Evolutionary conservation across 2,329 filamentous ascomycete genomes (phyloP).

Genomic region (Sporothrix pseudoabietina): DNA sequence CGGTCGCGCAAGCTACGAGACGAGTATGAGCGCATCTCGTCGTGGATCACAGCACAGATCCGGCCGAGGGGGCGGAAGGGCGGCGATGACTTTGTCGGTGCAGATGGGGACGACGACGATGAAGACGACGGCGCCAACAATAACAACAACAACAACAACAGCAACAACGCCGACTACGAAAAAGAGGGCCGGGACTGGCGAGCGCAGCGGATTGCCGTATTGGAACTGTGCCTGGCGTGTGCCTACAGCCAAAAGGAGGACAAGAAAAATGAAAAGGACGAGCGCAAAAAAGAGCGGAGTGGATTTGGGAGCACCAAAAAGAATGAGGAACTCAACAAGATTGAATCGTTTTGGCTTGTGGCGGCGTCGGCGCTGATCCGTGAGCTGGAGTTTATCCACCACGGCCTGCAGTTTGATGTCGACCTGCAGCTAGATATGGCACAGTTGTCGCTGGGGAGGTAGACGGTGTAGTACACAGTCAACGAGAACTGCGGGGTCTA

Average conservation of each 20-base stretch:
- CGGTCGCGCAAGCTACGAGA: slow-evolving; percentile 55
- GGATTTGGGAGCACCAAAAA: not conserved
- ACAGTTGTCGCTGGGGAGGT: slow-evolving; percentile 2
- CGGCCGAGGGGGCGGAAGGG: slow-evolving; percentile 30
- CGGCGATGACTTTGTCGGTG: not conserved
- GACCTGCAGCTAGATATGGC: slow-evolving; percentile 23
- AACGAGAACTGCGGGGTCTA: too few relatives aligned
- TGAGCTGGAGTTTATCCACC: slow-evolving; percentile 35
- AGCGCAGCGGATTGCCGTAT: slow-evolving; percentile 28
- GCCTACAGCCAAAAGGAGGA: slow-evolving; percentile 27
- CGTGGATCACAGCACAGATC: slow-evolving; percentile 41
- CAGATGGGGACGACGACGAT: not conserved
- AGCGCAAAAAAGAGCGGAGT: not conserved
- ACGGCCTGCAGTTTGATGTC: not conserved
- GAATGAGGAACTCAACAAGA: not conserved
- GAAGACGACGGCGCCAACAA: not conserved
- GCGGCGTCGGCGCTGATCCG: slow-evolving; percentile 40
- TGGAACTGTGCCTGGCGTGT: slow-evolving; percentile 42
- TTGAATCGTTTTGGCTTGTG: slow-evolving; percentile 42
- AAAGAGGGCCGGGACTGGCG: slow-evolving; percentile 25
- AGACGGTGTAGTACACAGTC: not conserved
- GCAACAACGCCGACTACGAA: not conserved
- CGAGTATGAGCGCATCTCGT: slow-evolving; percentile 52
- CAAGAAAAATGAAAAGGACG: slow-evolving; percentile 11
- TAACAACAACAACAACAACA: too few relatives aligned